Evolutionary conservation across 2,329 filamentous ascomycete genomes (phyloP), one percentile per base, ranked within the genome.

Genomic region (Botrytis galanthina): DNA sequence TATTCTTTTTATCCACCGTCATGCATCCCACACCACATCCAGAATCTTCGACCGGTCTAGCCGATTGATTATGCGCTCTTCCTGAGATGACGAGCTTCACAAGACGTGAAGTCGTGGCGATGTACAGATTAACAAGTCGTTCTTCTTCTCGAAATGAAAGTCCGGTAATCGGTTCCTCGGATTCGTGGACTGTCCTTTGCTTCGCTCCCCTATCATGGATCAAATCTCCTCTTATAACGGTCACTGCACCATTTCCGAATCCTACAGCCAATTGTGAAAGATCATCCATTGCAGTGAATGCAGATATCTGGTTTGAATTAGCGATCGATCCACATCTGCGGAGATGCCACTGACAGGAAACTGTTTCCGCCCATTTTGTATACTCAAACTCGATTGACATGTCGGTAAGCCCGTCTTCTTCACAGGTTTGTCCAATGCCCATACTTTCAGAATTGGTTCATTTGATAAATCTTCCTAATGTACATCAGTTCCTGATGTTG

Each of bases 21-120:
- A 99, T 97, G 82, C 97, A 99, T 1, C 94, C 95, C n/a, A 97
- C 90, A 18, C 89, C 95, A 80, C 95, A 98, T 2, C 96, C 96
- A 29, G 89, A 87, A 80, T 98, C 95, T 81, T 98, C 96, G 29
- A 98, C 86, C 0, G 93, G 93, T 77, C 95, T 92, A 5, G 95
- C 92, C 7, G 95, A 92, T 77, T 97, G 92, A 26, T 95, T 94
- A 82, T 98, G 95, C 1, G 95, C 95, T 81, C 92, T 92, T 37
- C 94, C 94, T 16, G 94, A 93, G 75, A 98, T 93, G 4, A 93
- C 89, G 64, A 99, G 86, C 73, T 94, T 97, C 77, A 97, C 85
- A 73, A 99, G 94, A 62, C 94, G 90, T 44, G 90, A 92, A 0
- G 95, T 98, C 0, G 96, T 99, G 5, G 95, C 93, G 73, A 99